A percentile compares a stretch with the other conserved stretches of the same genome.
Evolutionary conservation across 495 filamentous ascomycete genomes (phyloP).

Genomic region (Lasiosphaeria miniovina): DNA sequence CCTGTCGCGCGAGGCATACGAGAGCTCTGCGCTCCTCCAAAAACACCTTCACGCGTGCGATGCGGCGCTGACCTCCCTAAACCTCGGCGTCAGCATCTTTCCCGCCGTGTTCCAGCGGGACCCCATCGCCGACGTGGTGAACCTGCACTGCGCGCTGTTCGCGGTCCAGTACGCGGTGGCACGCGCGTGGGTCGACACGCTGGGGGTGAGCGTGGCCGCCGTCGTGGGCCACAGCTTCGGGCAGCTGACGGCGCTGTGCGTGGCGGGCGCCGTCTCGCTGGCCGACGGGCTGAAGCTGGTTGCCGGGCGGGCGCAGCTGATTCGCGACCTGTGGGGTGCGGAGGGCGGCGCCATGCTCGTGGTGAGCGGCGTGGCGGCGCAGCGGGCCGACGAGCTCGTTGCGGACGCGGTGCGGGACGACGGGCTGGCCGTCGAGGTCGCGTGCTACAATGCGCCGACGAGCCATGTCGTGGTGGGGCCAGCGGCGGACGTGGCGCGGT

Average conservation of each 20-base stretch:
- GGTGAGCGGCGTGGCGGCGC: constrained; percentile 17
- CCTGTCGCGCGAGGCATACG: constrained; percentile 32
- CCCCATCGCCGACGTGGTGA: constrained; percentile 39
- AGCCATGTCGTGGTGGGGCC: constrained; percentile 17
- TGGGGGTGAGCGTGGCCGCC: constrained; percentile 22
- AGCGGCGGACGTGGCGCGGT: constrained; percentile 29
- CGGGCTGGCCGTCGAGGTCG: constrained; percentile 29
- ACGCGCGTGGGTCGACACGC: constrained; percentile 45
- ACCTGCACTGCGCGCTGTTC: constrained; percentile 46
- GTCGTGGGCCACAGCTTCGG: constrained; percentile 4
- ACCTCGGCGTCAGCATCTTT: constrained; percentile 34
- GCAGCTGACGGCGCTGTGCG: constrained; percentile 20
- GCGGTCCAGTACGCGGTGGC: constrained; percentile 50
- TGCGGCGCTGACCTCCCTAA: constrained; percentile 14
- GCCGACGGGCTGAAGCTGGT: constrained; percentile 38
- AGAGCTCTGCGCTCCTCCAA: constrained; percentile 29
- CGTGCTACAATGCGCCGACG: constrained; percentile 40
- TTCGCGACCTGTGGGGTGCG: constrained; percentile 44
- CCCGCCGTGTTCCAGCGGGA: constrained; percentile 44
- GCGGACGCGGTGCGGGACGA: constrained; percentile 6
- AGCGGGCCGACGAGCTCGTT: constrained; percentile 7
- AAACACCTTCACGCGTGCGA: constrained; percentile 42
- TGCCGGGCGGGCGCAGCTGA: constrained; percentile 41
- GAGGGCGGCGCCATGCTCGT: constrained; percentile 51
- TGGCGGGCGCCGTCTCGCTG: constrained; percentile 27